Evolutionary conservation across 1,284 basidiomycete genomes (phyloP), one percentile per base, ranked within the genome.

Genomic region (Ganoderma leucocontextum): DNA sequence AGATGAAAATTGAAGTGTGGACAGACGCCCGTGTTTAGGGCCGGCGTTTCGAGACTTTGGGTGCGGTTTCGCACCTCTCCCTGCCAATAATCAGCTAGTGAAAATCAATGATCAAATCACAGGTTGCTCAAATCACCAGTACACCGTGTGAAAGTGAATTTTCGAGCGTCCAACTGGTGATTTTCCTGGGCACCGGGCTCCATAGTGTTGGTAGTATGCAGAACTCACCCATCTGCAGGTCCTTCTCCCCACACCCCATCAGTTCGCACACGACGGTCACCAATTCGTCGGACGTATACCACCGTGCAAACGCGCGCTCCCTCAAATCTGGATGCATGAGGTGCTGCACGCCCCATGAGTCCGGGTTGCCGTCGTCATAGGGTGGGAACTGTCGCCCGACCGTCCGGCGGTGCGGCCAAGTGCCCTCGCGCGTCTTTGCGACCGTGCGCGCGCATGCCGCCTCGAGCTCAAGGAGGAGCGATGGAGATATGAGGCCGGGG

Each of bases 321-420:
- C 79, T 81, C 0, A 94, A 83, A 52, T 86, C 89, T 0, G 91
- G 92, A 74, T 94, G 91, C 92, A 94, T 93, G 59, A 92, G 78
- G 75, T 94, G 91, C 74, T 94, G 92, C 9, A 93, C 89, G 1
- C 93, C 93, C 93, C 94, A 95, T 4, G 88, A 88, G 78, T 95
- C 92, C 1, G 85, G 84, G 38, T 75, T 69, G 61, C 85, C 83
- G 39, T 86, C 80, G 61, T 85, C 87, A 75, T 85, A 95, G 0
- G 94, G 94, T 1, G 94, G 94, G 73, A 95, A 95, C 76, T 94
- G 92, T 70, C 91, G 91, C 15, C 94, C 94, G 15, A 95, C 92
- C 0, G 90, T 89, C 57, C 94, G 86, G 1, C 91, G 83, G 72
- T 92, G 84, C 0, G 86, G 81, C 94, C 93, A 95, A 9, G 79